Conservation (phyloP, 805 yeast species). For the Ogataea dorogensis region DNA sequence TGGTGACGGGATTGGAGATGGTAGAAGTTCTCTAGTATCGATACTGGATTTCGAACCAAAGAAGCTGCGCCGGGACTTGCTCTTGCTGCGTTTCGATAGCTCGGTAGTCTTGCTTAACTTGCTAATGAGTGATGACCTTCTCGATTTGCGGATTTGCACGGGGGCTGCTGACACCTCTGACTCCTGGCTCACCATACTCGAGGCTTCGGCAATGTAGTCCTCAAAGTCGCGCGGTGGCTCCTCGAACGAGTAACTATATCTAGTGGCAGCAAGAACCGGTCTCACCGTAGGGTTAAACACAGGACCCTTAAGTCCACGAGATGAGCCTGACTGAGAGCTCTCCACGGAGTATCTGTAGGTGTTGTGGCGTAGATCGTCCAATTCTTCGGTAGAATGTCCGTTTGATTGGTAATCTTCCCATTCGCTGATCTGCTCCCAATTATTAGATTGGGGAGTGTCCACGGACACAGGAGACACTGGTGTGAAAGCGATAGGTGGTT, state of each 20-base stretch:
- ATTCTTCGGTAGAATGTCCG: not conserved
- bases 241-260: constrained; percentile 27
- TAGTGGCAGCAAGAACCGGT: constrained; percentile 20
- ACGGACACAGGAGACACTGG: constrained; percentile 1
- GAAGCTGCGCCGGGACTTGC: constrained; percentile 20
- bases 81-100: constrained; percentile 9
- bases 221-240: constrained; percentile 24
- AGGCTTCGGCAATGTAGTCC: constrained; percentile 20
- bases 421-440: constrained; percentile 4
- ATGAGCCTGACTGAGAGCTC: constrained; percentile 2
- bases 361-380: not conserved
- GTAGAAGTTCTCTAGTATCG: constrained; percentile 13
- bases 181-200: constrained; percentile 7
- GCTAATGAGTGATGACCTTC: constrained; percentile 14
- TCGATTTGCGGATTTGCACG: constrained; percentile 14
- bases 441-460: constrained; percentile 1
- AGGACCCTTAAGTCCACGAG: constrained; percentile 60
- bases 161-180: constrained; percentile 1
- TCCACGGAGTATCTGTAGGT: constrained; percentile 3
- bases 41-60: constrained; percentile 20
- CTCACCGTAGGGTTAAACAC: constrained; percentile 40
- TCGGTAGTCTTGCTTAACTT: constrained; percentile 19
- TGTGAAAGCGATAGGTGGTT: constrained; percentile 5
- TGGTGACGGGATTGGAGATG: constrained; percentile 10
- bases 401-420: constrained; percentile 4